Evolutionary conservation across 2,329 filamentous ascomycete species (phyloP).

Genomic region (Talaromyces sp.): DNA sequence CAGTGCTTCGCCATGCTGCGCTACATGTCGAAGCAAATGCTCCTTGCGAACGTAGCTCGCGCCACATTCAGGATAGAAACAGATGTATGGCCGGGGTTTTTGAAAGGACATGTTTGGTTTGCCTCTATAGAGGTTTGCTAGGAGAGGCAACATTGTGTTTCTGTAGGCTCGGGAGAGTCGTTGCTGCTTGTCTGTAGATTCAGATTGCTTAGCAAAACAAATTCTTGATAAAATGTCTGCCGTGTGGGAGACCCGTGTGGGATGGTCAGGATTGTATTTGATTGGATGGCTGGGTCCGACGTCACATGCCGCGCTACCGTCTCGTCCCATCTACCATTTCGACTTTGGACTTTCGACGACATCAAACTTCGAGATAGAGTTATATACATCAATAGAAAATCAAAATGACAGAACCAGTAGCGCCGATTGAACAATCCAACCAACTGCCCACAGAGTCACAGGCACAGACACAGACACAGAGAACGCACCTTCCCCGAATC

Average conservation of each 20-base stretch:
- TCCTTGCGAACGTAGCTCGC: slow-evolving; percentile 26
- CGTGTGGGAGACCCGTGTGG: slow-evolving; percentile 13
- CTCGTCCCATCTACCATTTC: not conserved
- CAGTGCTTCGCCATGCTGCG: slow-evolving; percentile 7
- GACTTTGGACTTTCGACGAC: no score
- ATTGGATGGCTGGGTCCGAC: not conserved
- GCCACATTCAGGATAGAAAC: slow-evolving; percentile 22
- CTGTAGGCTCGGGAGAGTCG: not conserved
- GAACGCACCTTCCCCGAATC: slow-evolving; percentile 61
- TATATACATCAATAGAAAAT: not conserved
- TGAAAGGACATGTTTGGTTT: not conserved
- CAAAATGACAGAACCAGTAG: slow-evolving; percentile 19
- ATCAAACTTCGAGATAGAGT: not conserved
- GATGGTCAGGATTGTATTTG: not conserved
- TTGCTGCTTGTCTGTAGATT: not conserved
- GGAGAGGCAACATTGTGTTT: not conserved
- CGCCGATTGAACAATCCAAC: slow-evolving; percentile 14
- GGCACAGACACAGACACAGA: not conserved
- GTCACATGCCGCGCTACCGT: not conserved
- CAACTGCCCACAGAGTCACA: slow-evolving; percentile 5
- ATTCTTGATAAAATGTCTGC: not conserved
- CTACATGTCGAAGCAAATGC: slow-evolving; percentile 24
- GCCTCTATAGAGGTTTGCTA: not conserved
- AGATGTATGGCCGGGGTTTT: slow-evolving; percentile 18
- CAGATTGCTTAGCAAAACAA: not conserved